These are phyloP conservation scores for Podospora appendiculata DNA, from an alignment of 495 filamentous ascomycete species.

Conservation along the genomic window DNA sequence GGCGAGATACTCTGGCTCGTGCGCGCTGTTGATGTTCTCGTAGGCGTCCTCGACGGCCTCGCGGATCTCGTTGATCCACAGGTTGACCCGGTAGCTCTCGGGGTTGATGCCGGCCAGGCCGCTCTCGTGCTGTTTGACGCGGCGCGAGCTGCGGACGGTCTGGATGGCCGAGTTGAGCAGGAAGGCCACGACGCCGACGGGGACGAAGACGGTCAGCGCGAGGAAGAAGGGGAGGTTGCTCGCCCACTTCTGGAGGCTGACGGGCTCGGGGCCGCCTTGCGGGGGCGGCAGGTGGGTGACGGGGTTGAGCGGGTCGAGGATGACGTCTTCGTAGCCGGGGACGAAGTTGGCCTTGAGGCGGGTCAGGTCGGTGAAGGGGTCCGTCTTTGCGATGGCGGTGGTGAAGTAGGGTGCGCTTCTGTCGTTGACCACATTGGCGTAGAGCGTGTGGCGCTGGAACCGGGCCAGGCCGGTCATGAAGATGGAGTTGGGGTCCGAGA, in stretches of 20 bases:
- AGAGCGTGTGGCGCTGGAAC: conserved; percentile 68
- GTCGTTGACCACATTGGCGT: conserved; percentile 84
- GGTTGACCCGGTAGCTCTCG: conserved; percentile 63
- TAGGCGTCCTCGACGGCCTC: conserved; percentile 66
- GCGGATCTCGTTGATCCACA: conserved; percentile 65
- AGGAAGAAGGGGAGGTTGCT: conserved; percentile 49
- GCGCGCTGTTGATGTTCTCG: conserved; percentile 57
- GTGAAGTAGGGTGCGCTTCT: conserved; percentile 76
- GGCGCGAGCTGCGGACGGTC: conserved; percentile 57
- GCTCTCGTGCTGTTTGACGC: conserved; percentile 68
- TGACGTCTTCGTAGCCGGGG: conserved; percentile 61
- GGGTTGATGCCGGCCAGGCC: conserved; percentile 57
- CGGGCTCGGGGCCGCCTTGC: conserved; percentile 14
- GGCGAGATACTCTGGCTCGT: conserved; percentile 52
- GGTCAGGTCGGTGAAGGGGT: conserved; percentile 66
- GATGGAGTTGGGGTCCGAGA: conserved; percentile 78
- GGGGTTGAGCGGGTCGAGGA: conserved; percentile 64
- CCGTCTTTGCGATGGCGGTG: conserved; percentile 58
- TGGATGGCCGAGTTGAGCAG: conserved; percentile 70
- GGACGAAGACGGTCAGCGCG: conserved; percentile 56
- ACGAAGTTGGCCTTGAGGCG: conserved; percentile 63
- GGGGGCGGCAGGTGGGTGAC: conserved; percentile 32
- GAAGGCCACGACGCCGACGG: conserved; percentile 61
- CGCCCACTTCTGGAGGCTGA: conserved; percentile 21
- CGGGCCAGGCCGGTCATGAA: conserved; percentile 71